phyloP scores from a whole-genome alignment of 306 rosid species.

The Lathyrus oleraceus region DNA sequence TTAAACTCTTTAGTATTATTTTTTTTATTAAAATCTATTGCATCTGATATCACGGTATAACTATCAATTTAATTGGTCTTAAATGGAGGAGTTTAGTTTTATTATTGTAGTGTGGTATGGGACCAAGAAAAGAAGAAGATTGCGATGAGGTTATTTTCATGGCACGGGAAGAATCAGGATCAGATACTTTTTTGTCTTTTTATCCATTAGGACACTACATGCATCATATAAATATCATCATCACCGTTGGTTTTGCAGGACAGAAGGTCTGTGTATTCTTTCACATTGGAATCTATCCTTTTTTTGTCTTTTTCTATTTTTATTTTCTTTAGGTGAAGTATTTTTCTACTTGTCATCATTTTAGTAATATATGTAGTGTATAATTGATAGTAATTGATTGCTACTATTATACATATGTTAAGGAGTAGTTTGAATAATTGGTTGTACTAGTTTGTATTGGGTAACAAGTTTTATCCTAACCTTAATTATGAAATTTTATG shows the following conservation, averaged over 20 bases:
- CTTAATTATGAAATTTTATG: no score
- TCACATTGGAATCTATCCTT: neutral
- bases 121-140: neutral
- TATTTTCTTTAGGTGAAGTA: neutral
- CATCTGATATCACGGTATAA: no score
- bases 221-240: conserved; percentile 2
- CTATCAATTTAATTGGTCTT: no score
- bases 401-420: no score
- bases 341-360: neutral
- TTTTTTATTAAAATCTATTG: no score
- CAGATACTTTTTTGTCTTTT: conserved; percentile 33
- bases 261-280: neutral
- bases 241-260: conserved; percentile 28
- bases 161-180: conserved; percentile 39
- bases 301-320: neutral
- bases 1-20: no score
- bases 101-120: neutral
- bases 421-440: no score
- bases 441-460: no score
- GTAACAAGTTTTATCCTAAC: no score
- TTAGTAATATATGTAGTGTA: no score
- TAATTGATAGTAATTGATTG: no score
- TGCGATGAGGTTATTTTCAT: neutral
- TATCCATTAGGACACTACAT: conserved; percentile 17
- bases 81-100: no score